phyloP scores from a whole-genome alignment of 1,284 basidiomycete species.

The Puccinia triticina region DNA sequence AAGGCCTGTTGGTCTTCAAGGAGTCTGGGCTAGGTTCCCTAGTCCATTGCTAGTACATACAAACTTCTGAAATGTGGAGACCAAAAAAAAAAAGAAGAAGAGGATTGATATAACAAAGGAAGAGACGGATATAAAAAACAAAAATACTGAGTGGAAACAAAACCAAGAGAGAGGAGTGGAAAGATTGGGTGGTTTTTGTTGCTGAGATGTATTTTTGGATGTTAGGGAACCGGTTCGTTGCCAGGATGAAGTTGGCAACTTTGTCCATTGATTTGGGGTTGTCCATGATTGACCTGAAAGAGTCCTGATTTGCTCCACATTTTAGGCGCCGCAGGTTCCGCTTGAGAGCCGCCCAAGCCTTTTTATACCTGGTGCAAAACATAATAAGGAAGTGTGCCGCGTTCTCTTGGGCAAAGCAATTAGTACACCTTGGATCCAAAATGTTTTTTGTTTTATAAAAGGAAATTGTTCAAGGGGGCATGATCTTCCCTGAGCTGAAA shows the following conservation, averaged over 20 bases:
- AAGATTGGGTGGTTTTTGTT: neutral
- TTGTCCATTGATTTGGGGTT: neutral
- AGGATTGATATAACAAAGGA: neutral
- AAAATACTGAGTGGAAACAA: too few relatives aligned
- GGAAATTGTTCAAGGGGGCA: neutral
- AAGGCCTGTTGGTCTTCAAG: too few relatives aligned
- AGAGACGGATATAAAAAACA: neutral
- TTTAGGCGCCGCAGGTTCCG: neutral
- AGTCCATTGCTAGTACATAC: too few relatives aligned
- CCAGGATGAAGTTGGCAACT: neutral
- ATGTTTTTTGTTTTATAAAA: neutral
- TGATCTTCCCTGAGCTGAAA: too few relatives aligned
- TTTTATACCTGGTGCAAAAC: neutral
- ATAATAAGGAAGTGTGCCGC: constrained; percentile 5
- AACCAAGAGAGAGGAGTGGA: too few relatives aligned
- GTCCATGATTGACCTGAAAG: neutral
- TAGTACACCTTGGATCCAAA: neutral
- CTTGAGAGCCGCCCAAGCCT: neutral
- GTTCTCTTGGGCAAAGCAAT: neutral
- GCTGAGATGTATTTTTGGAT: neutral
- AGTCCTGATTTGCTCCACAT: neutral
- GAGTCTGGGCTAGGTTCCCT: too few relatives aligned
- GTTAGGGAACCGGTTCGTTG: neutral
- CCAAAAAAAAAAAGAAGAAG: too few relatives aligned
- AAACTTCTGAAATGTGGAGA: too few relatives aligned